Evolutionary conservation across 1,139 yeast species (phyloP).

Genomic region (Yamadazyma trypodendri): DNA sequence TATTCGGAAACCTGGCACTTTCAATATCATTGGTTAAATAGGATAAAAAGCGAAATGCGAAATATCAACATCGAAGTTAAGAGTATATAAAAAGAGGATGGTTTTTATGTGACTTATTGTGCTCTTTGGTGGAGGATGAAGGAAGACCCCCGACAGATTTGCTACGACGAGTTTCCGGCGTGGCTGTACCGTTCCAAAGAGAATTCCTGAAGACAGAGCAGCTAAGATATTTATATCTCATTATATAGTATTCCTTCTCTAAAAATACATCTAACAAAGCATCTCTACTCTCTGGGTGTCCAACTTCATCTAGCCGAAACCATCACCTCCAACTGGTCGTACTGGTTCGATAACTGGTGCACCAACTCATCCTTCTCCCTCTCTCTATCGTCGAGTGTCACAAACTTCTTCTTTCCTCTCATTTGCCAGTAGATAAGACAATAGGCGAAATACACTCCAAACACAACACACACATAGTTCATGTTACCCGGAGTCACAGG

Average conservation of each 20-base stretch:
- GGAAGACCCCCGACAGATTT: too few relatives aligned
- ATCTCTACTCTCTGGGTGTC: too few relatives aligned
- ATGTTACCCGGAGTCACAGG: conserved; percentile 45
- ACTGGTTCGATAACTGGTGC: conserved; percentile 26
- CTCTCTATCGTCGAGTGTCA: conserved; percentile 25
- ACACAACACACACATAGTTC: conserved; percentile 47
- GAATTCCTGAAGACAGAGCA: too few relatives aligned
- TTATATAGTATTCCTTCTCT: too few relatives aligned
- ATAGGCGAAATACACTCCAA: conserved; percentile 32
- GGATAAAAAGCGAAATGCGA: background rate
- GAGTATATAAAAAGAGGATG: too few relatives aligned
- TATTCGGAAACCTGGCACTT: background rate
- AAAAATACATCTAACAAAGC: too few relatives aligned
- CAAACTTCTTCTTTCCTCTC: conserved; percentile 36
- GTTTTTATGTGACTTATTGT: too few relatives aligned
- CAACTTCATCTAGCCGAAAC: conserved; percentile 16
- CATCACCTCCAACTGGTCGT: conserved; percentile 24
- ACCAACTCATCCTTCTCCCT: conserved; percentile 24
- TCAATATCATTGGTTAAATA: background rate
- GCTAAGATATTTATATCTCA: too few relatives aligned
- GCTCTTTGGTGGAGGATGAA: too few relatives aligned
- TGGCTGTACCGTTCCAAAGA: too few relatives aligned
- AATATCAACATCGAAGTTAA: background rate
- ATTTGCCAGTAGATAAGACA: conserved; percentile 37
- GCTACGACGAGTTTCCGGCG: too few relatives aligned